Evolutionary conservation across 805 yeast species (phyloP).

Genomic region (Saccharomycopsis schoenii): DNA sequence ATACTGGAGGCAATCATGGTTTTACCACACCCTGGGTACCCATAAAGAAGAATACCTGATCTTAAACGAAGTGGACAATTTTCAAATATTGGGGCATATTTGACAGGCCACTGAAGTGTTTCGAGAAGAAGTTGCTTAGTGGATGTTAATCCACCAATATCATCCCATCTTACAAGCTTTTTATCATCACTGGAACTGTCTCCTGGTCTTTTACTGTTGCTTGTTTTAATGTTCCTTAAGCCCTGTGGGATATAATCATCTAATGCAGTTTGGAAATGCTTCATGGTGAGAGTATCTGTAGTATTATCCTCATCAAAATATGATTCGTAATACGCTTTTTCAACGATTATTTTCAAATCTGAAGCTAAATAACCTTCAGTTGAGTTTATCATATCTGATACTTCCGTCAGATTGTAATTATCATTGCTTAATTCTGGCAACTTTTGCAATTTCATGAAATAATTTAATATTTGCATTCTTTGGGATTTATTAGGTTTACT

Average conservation of each 20-base stretch:
- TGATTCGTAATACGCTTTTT: conserved; percentile 52
- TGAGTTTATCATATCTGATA: conserved; percentile 48
- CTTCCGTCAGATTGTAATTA: conserved; percentile 1
- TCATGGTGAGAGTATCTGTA: neutral
- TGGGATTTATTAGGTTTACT: conserved; percentile 60
- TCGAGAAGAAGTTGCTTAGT: conserved; percentile 73
- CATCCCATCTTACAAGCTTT: conserved; percentile 54
- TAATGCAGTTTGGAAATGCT: conserved; percentile 46
- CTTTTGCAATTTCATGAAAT: conserved; percentile 29
- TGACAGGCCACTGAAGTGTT: conserved; percentile 95
- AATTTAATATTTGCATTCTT: conserved; percentile 38
- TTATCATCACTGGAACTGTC: neutral
- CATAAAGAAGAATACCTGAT: conserved; percentile 84
- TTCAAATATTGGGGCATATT: conserved; percentile 89
- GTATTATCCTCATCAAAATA: conserved; percentile 9
- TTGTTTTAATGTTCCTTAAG: conserved; percentile 71
- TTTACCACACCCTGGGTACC: conserved; percentile 97
- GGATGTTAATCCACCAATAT: conserved; percentile 77
- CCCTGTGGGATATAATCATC: conserved; percentile 69
- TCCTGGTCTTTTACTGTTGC: conserved; percentile 46
- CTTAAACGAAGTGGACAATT: conserved; percentile 79
- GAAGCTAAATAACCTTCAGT: conserved; percentile 88
- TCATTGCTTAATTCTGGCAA: conserved; percentile 28
- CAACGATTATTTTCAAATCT: conserved; percentile 64
- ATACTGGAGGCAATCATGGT: conserved; percentile 88